Conservation (phyloP, 805 yeast genomes). For the Metschnikowia borealis region DNA sequence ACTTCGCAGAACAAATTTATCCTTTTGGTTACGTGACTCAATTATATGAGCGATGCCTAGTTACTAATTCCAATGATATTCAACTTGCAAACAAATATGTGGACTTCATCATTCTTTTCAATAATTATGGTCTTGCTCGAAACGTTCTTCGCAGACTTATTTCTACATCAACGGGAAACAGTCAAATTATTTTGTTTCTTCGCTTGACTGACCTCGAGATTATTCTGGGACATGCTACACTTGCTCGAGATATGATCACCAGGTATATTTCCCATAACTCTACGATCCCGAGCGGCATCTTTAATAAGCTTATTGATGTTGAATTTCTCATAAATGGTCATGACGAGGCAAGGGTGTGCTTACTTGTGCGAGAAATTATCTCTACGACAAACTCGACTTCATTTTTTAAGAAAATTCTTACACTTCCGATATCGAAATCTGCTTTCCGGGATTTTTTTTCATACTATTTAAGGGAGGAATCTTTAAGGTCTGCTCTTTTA, state of each 20-base stretch:
- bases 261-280: slow-evolving; percentile 22
- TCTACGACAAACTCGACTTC: slow-evolving; percentile 19
- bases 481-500: neutral
- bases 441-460: slow-evolving; percentile 2
- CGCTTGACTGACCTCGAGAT: slow-evolving; percentile 45
- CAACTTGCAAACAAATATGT: slow-evolving; percentile 49
- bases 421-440: neutral
- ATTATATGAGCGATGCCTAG: slow-evolving; percentile 47
- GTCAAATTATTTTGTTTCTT: slow-evolving; percentile 24
- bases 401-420: slow-evolving; percentile 1
- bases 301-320: slow-evolving; percentile 40
- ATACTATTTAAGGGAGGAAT: neutral
- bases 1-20: slow-evolving; percentile 43
- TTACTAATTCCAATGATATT: slow-evolving; percentile 42
- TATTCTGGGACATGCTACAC: slow-evolving; percentile 28
- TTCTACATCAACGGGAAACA: slow-evolving; percentile 19
- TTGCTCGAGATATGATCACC: slow-evolving; percentile 36
- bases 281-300: slow-evolving; percentile 31
- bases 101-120: slow-evolving; percentile 33
- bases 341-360: slow-evolving; percentile 24
- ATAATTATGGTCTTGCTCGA: slow-evolving; percentile 34
- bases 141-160: slow-evolving; percentile 36
- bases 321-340: slow-evolving; percentile 31
- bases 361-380: slow-evolving; percentile 29
- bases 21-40: slow-evolving; percentile 23